A percentile compares a stretch with the other conserved stretches of the same genome.
These are phyloP conservation scores for Mycena indigotica DNA, from an alignment of 768 basidiomycete genomes.

Conservation along the genomic window DNA sequence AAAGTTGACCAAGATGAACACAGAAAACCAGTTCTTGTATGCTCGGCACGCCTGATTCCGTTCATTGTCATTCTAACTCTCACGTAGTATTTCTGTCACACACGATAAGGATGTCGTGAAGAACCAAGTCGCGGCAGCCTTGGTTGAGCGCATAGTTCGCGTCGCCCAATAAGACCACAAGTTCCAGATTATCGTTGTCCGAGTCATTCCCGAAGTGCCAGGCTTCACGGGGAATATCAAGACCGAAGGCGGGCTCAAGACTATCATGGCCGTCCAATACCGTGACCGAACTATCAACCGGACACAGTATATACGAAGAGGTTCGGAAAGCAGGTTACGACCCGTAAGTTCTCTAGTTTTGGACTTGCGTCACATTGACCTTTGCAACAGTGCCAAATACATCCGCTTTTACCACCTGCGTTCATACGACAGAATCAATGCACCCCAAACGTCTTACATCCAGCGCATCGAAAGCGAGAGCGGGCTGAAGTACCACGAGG, in stretches of 20 bases:
- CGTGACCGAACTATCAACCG: conserved; percentile 89
- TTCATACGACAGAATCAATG: conserved; percentile 88
- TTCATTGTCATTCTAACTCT: too few relatives aligned
- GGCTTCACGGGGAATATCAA: conserved; percentile 86
- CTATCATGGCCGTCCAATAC: conserved; percentile 92
- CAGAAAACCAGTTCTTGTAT: too few relatives aligned
- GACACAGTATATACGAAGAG: conserved; percentile 82
- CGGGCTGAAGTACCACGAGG: conserved; percentile 80
- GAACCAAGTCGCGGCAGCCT: conserved; percentile 82
- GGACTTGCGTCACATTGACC: not conserved
- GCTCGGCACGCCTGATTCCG: too few relatives aligned
- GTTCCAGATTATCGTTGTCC: conserved; percentile 57
- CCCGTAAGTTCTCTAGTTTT: conserved; percentile 53
- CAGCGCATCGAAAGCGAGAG: conserved; percentile 69
- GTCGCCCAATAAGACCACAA: conserved; percentile 70
- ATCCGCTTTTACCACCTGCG: conserved; percentile 93
- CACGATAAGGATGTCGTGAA: conserved; percentile 62
- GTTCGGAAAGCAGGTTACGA: conserved; percentile 76
- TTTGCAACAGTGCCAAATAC: conserved; percentile 61
- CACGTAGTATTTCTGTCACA: conserved; percentile 82
- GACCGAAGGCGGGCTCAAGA: conserved; percentile 60
- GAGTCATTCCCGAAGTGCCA: conserved; percentile 48
- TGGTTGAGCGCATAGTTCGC: conserved; percentile 81
- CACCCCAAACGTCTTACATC: conserved; percentile 63
- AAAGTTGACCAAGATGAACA: conserved; percentile 27